phyloP scores from a whole-genome alignment of 371 early-diverging fungal genomes.

The Haplosporangium sp. region DNA sequence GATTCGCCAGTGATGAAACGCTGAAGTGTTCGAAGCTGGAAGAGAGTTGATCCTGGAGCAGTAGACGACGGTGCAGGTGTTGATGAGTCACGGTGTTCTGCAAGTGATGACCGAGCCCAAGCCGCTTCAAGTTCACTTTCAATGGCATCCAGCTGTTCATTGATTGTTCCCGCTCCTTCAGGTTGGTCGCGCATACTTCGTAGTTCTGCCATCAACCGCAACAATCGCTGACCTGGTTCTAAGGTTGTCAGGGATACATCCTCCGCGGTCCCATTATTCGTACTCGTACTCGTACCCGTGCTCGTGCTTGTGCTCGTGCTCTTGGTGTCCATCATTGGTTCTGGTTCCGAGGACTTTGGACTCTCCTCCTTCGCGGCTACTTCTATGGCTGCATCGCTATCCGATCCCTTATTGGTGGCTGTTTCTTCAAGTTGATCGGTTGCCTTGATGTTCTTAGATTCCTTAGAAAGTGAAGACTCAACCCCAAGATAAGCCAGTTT shows the following conservation, averaged over 20 bases:
- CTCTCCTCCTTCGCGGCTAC: neutral
- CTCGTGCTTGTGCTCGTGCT: neutral
- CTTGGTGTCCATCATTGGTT: too few species aligned
- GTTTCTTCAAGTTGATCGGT: neutral
- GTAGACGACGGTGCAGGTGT: neutral
- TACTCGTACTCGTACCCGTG: neutral
- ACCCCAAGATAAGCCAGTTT: conserved; percentile 54
- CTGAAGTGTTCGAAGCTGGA: conserved; percentile 33
- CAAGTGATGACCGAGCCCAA: neutral
- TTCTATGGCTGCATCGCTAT: neutral
- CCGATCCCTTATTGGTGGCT: neutral
- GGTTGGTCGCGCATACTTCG: conserved; percentile 21
- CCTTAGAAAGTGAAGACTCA: conserved; percentile 24
- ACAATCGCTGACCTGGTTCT: conserved; percentile 11
- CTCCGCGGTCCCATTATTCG: neutral
- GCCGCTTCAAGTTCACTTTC: conserved; percentile 32
- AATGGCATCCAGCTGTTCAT: conserved; percentile 35
- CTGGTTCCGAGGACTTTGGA: neutral
- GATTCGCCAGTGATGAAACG: conserved; percentile 25
- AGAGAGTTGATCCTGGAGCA: conserved; percentile 7
- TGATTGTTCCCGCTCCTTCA: conserved; percentile 6
- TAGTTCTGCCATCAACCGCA: conserved; percentile 26
- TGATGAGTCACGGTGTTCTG: neutral
- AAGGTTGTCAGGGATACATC: neutral
- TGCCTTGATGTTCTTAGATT: neutral